Base-by-base conservation (phyloP, 306 rosid species). In the Dryas octopetala region DNA sequence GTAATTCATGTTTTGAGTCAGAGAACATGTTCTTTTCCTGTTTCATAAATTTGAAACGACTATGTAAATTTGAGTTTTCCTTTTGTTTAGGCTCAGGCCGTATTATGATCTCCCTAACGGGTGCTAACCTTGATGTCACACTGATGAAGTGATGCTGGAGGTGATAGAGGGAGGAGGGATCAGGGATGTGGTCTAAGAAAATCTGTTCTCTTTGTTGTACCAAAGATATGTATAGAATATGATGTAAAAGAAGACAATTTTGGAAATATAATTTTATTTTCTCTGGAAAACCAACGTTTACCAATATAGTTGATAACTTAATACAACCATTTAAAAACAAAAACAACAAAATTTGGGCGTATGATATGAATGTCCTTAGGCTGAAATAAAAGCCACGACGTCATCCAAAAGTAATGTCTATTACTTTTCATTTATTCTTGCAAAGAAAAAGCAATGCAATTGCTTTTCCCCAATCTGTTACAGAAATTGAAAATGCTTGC, bases 401-500 rank as follows among this genome's bases (percentile, higher is more conserved):
- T 4, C 3, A 9, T 17, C 40, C 50, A 43, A 23, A 72, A 58
- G 66, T 26, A 46, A 4, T 5, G 14, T 54, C 65, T 69, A 68
- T 81, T 66, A 16, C 70, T 65, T 54, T 68, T 47, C 80, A 54
- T 73, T 78, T 77, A 78, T 78, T 83, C 50, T 73, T 77, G 74
- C 67, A 66, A 78, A 6, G 46, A 57, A 53, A 40, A 58, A 58
- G 59, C 71, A 40, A 3, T 63, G 58, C 52, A 66, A 71, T 54
- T 66, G 66, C 76, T 52, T 68, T 83, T 64, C 57, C 51, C 58
- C 12, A 79, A 41, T 57, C 62, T 40, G 68, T 61, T 73, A 74
- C 58, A 73, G 54, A 44, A 49, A 71, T 13, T 17, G 81, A 46
- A 66, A 75, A 54, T 68, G 69, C 61, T 78, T 66, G 66, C 70